Evolutionary conservation across 768 basidiomycete genomes (phyloP).

Genomic region (Stropharia rugosoannulata): DNA sequence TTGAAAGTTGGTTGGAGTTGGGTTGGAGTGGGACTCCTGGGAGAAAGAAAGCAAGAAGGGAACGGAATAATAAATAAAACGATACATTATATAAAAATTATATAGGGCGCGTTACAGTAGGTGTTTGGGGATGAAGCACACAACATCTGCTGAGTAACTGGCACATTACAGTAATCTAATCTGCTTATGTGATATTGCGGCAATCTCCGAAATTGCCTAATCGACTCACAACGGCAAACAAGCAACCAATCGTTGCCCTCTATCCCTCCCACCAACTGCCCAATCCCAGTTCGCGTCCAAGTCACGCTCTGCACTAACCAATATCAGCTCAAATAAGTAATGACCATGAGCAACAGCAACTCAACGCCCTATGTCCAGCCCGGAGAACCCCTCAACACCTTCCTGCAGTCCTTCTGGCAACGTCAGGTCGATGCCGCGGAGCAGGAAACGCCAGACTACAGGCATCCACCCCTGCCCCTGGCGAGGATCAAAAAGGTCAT

Average conservation of each 20-base stretch:
- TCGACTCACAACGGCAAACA: neutral
- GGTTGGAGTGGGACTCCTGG: too few relatives aligned
- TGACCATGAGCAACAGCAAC: constrained; percentile 19
- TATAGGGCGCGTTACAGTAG: too few relatives aligned
- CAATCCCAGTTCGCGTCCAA: neutral
- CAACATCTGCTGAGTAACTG: too few relatives aligned
- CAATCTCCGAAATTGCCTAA: constrained; percentile 4
- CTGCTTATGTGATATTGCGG: neutral
- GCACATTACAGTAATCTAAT: neutral
- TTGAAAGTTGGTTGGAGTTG: too few relatives aligned
- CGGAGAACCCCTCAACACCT: constrained; percentile 84
- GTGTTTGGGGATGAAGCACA: too few relatives aligned
- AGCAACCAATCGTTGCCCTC: neutral
- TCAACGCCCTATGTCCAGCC: constrained; percentile 71
- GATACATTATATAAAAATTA: too few relatives aligned
- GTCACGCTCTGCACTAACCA: neutral
- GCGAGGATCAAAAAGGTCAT: constrained; percentile 99
- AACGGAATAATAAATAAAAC: too few relatives aligned
- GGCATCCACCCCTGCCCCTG: constrained; percentile 86
- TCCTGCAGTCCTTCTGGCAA: constrained; percentile 89
- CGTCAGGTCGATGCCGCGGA: constrained; percentile 85
- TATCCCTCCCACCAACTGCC: too few relatives aligned
- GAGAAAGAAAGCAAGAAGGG: too few relatives aligned
- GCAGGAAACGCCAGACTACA: constrained; percentile 83
- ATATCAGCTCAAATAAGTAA: neutral